Base-by-base conservation (phyloP, 768 basidiomycete species). In the Mycena maculata region DNA sequence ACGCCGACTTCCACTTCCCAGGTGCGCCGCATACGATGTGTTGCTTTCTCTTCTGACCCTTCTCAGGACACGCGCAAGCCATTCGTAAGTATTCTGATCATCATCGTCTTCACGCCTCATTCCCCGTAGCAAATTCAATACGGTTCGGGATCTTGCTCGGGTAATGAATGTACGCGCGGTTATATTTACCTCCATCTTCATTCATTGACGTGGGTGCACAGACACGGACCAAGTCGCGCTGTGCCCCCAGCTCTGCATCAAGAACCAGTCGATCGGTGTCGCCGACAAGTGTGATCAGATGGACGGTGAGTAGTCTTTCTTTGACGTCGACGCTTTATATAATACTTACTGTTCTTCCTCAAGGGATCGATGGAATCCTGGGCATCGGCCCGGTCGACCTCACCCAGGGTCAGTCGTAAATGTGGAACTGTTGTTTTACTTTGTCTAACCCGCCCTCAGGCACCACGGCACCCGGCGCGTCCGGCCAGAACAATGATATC, bases 211-310 rank as follows among this genome's bases (percentile, higher is more conserved):
- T 25, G n/a, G n/a, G 11, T 15, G 12, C 5, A 12, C 52, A 64
- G 58, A 55, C 61, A 55, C 45, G 28, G 69, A 66, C 57, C 50
- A 41, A 28, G 41, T 70, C 57, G 42, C 65, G 18, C 55, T 70
- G 13, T 75, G 78, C 39, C 52, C 65, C 12, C 79, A 76, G 30
- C 80, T 86, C 28, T 75, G 76, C 42, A 82, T 88, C 60, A 61
- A 71, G 20, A 5, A 70, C 5, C 87, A 88, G 67, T 82, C 81
- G 25, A 83, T 88, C 38, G 87, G 86, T 68, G 84, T 83, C 44
- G 84, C 87, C 13, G 53, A 65, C 20, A 50, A 55, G 1, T 50
- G 67, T 11, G 22, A 15, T 18, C 36, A 67, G 10, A 70, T 70
- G 69, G 16, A 63, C 30, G 57, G 56, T 18, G 73, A 86, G 85